phyloP scores from a whole-genome alignment of 192 early-diverging fungal genomes.

The Umbelopsis vinacea region DNA sequence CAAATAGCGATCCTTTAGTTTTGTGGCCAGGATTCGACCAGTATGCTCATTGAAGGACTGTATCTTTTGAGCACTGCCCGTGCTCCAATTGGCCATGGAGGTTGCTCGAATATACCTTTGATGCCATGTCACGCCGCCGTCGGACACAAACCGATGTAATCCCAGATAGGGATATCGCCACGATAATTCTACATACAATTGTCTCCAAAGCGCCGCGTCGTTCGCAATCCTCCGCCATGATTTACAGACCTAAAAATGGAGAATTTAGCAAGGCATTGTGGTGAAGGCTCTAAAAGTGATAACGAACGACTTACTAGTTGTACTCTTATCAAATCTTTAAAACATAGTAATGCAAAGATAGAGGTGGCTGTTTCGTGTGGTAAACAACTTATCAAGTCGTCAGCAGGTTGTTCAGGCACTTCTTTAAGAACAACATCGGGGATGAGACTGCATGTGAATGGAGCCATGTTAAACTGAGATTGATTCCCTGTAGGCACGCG shows the following conservation, averaged over 20 bases:
- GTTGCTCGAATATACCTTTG: slow-evolving; percentile 32
- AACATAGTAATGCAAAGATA: slow-evolving; percentile 29
- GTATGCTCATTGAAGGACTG: slow-evolving; percentile 13
- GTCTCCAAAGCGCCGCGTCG: slow-evolving; percentile 34
- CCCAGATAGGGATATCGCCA: slow-evolving; percentile 27
- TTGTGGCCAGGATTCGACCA: slow-evolving; percentile 29
- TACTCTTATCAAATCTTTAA: slow-evolving; percentile 32
- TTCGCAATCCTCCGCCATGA: slow-evolving; percentile 30
- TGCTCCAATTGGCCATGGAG: slow-evolving; percentile 28
- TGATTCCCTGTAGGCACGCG: not conserved
- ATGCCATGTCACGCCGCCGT: slow-evolving; percentile 28
- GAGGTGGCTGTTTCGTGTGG: slow-evolving; percentile 30
- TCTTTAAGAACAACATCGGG: slow-evolving; percentile 19
- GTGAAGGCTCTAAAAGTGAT: no score
- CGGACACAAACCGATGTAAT: slow-evolving; percentile 1
- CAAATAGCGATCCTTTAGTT: slow-evolving; percentile 27
- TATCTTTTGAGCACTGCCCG: slow-evolving; percentile 31
- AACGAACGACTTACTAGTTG: slow-evolving; percentile 32
- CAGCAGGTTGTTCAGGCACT: slow-evolving; percentile 1
- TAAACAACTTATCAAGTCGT: slow-evolving; percentile 25
- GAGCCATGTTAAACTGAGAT: not conserved
- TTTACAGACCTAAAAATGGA: slow-evolving; percentile 28
- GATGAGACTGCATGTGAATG: slow-evolving; percentile 12
- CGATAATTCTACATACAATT: slow-evolving; percentile 17
- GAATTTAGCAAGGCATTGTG: not conserved